A percentile compares a stretch with the other conserved stretches of the same genome.
Evolutionary conservation across 495 filamentous ascomycete genomes (phyloP).

Genomic region (Penicillium herquei): DNA sequence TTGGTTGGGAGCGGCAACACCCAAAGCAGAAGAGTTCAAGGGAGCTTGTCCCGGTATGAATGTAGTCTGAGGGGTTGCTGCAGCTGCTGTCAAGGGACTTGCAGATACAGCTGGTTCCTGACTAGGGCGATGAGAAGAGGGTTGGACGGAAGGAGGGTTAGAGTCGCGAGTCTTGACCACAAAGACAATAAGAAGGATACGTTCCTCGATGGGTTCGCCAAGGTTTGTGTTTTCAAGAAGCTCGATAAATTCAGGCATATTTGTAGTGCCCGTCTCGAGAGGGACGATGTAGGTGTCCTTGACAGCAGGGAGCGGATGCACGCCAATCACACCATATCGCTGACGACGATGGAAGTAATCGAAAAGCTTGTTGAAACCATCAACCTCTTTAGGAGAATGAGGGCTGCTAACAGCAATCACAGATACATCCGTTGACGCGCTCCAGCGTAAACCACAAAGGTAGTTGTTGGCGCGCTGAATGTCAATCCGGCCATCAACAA

Average conservation of each 20-base stretch:
- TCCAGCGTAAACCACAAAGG: conserved; percentile 76
- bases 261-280: conserved; percentile 57
- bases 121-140: conserved; percentile 42
- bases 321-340: conserved; percentile 77
- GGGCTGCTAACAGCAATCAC: conserved; percentile 65
- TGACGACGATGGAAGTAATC: conserved; percentile 76
- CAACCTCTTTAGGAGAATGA: conserved; percentile 45
- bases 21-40: conserved; percentile 11
- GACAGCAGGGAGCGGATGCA: conserved; percentile 63
- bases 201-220: conserved; percentile 64
- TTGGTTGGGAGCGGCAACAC: conserved; percentile 26
- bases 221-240: conserved; percentile 67
- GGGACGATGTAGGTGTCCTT: conserved; percentile 78
- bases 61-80: conserved; percentile 38
- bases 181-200: conserved; percentile 73
- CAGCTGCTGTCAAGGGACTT: conserved; percentile 45
- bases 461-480: conserved; percentile 81
- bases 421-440: conserved; percentile 67
- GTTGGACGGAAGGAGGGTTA: conserved; percentile 43
- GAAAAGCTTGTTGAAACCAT: conserved; percentile 65
- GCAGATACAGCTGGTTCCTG: conserved; percentile 37
- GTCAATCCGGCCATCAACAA: conserved; percentile 80
- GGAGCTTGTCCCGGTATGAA: conserved; percentile 28
- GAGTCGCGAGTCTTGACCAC: conserved; percentile 60
- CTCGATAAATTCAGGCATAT: conserved; percentile 70